Conservation (phyloP, 2,329 filamentous ascomycete species). For the Rhinocladiella mackenziei region DNA sequence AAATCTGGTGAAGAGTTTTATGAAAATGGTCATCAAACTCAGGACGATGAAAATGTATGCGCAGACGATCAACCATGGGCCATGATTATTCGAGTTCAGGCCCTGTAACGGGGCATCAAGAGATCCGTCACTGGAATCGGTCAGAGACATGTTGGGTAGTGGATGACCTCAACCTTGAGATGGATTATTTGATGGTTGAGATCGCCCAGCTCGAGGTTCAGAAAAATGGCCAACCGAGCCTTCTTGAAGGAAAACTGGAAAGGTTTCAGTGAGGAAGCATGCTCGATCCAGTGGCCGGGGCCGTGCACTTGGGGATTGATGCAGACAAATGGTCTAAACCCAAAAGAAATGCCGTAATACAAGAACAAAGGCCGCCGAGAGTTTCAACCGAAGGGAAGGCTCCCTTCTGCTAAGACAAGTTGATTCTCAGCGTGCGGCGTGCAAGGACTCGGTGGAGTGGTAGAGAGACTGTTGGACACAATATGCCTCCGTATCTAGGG, state of each 20-base stretch:
- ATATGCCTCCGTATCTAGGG: too few relatives aligned
- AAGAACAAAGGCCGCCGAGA: not conserved
- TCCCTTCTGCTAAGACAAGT: too few relatives aligned
- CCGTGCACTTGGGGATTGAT: not conserved
- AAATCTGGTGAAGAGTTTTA: slow-evolving; percentile 19
- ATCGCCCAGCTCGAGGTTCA: not conserved
- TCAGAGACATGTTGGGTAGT: not conserved
- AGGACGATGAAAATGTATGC: slow-evolving; percentile 13
- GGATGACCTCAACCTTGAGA: too few relatives aligned
- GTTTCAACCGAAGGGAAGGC: too few relatives aligned
- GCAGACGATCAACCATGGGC: slow-evolving; percentile 8
- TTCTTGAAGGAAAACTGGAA: not conserved
- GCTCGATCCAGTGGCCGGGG: not conserved
- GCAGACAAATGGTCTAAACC: too few relatives aligned
- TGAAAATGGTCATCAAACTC: slow-evolving; percentile 12
- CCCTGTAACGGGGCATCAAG: slow-evolving; percentile 3
- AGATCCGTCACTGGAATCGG: not conserved
- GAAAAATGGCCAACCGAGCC: not conserved
- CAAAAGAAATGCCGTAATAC: not conserved
- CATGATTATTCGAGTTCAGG: slow-evolving; percentile 8
- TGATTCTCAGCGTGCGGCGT: too few relatives aligned
- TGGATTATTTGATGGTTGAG: too few relatives aligned
- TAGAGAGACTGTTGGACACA: too few relatives aligned
- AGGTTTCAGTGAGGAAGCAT: not conserved
- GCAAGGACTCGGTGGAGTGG: too few relatives aligned